Evolutionary conservation across 306 rosid species (phyloP), one percentile per base, ranked within the genome.

Genomic region (Crotalaria pallida): DNA sequence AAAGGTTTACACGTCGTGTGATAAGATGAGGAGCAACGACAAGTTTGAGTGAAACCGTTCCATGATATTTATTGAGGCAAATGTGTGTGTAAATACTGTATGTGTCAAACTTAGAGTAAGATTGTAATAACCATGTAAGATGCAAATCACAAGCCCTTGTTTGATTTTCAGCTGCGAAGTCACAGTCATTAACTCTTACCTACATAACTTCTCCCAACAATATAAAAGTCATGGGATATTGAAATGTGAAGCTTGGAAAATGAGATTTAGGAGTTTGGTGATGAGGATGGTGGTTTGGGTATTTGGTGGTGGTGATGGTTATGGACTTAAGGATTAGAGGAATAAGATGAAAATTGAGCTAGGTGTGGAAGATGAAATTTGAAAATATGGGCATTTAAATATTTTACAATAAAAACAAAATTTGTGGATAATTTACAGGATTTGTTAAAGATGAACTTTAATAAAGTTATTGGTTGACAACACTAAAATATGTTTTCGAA

Each of bases 181-280:
- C 53, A 61, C 89, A 88, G 1, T 78, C 74, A 33, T 61, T 78
- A 0, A 15, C 13, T 16, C 86, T 71, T 81, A 87, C 89, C 90
- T 9, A 83, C 91, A 38, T 87, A 90, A 80, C 91, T 90, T 71
- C 87, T 94, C 73, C 96, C 94, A 24, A 83, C 78, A 10, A 90
- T 49, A 45, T 84, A 90, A 74, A 87, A 87, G 3, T 82, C 83
- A 10, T 76, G 80, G 72, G 81, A 70, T n/a, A n/a, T n/a, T n/a
- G n/a, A n/a, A n/a, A n/a, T 75, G 23, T 85, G 71, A 80, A 87
- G 72, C 1, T 26, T 5, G 94, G 88, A 33, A 90, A 90, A n/a
- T n/a, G n/a, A n/a, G n/a, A n/a, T n/a, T n/a, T n/a, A n/a, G n/a
- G n/a, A n/a, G n/a, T n/a, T n/a, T n/a, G n/a, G n/a, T n/a, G n/a